phyloP scores from a whole-genome alignment of 2,329 filamentous ascomycete species.

The Pseudopyricularia cyperi region DNA sequence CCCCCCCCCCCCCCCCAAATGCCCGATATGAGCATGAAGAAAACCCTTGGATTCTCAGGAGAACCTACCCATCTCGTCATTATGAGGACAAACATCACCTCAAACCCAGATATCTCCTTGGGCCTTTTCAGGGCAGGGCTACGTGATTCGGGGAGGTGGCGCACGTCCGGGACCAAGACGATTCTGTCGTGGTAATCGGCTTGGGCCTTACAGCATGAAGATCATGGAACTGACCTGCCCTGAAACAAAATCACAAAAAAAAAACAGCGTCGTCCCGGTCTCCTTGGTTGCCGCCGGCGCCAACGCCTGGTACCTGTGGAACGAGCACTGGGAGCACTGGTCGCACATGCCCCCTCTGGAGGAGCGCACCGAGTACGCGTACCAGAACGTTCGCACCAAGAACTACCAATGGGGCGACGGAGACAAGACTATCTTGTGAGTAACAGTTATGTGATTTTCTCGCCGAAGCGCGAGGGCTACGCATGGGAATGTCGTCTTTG shows the following conservation, averaged over 20 bases:
- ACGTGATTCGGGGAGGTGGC: too few relatives aligned
- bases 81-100: too few relatives aligned
- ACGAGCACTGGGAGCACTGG: slow-evolving; percentile 96
- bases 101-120: too few relatives aligned
- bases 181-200: too few relatives aligned
- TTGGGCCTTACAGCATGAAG: background rate
- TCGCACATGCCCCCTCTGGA: slow-evolving; percentile 72
- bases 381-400: slow-evolving; percentile 96
- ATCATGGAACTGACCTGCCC: slow-evolving; percentile 2
- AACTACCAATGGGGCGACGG: slow-evolving; percentile 93
- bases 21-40: background rate
- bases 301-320: slow-evolving; percentile 89
- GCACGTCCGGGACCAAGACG: too few relatives aligned
- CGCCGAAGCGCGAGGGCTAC: background rate
- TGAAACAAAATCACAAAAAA: slow-evolving; percentile 2
- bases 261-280: slow-evolving; percentile 61
- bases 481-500: background rate
- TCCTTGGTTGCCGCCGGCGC: slow-evolving; percentile 54
- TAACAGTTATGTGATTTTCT: slow-evolving; percentile 1
- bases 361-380: slow-evolving; percentile 86
- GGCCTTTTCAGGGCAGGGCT: too few relatives aligned
- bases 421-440: slow-evolving; percentile 51
- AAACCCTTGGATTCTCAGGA: background rate
- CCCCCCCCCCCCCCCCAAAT: background rate
- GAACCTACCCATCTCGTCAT: too few relatives aligned